phyloP scores from a whole-genome alignment of 2,329 filamentous ascomycete species.

The Alternaria dauci region DNA sequence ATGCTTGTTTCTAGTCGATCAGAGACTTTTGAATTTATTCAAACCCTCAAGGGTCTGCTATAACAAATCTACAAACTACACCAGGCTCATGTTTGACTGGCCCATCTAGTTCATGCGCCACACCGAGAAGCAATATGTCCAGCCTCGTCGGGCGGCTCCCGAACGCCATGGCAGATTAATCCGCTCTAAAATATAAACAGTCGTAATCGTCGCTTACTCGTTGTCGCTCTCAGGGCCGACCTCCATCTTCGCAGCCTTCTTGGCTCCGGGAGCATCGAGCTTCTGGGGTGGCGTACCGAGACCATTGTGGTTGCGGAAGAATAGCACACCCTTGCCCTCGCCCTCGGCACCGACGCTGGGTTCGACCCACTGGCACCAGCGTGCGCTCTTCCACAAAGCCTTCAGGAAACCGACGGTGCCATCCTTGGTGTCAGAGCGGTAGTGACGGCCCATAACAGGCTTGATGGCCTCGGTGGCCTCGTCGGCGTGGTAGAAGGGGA shows the following conservation, averaged over 20 bases:
- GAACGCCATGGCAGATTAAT: constrained; percentile 32
- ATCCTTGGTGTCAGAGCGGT: constrained; percentile 80
- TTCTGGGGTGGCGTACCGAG: constrained; percentile 66
- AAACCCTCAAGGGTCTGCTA: constrained; percentile 6
- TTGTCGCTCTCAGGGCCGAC: constrained; percentile 44
- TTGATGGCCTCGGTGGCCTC: constrained; percentile 95
- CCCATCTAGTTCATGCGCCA: constrained; percentile 26
- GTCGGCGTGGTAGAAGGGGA: constrained; percentile 96
- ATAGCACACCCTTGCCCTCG: constrained; percentile 83
- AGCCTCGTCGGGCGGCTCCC: constrained; percentile 16
- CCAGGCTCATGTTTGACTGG: constrained; percentile 17
- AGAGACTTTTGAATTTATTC: constrained; percentile 7
- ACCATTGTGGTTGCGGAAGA: constrained; percentile 95
- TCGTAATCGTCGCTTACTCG: constrained; percentile 34
- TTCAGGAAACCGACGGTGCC: constrained; percentile 82
- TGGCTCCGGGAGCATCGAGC: constrained; percentile 32
- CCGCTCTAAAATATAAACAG: constrained; percentile 29
- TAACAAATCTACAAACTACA: constrained; percentile 25
- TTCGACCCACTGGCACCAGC: constrained; percentile 98
- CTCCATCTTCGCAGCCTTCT: constrained; percentile 48
- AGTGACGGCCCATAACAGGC: constrained; percentile 93
- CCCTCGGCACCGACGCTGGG: constrained; percentile 82
- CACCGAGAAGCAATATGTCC: constrained; percentile 22
- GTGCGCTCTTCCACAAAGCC: constrained; percentile 80
- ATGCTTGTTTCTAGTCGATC: neutral